phyloP scores from a whole-genome alignment of 805 yeast species.

The Saccharomycopsis sp. region DNA sequence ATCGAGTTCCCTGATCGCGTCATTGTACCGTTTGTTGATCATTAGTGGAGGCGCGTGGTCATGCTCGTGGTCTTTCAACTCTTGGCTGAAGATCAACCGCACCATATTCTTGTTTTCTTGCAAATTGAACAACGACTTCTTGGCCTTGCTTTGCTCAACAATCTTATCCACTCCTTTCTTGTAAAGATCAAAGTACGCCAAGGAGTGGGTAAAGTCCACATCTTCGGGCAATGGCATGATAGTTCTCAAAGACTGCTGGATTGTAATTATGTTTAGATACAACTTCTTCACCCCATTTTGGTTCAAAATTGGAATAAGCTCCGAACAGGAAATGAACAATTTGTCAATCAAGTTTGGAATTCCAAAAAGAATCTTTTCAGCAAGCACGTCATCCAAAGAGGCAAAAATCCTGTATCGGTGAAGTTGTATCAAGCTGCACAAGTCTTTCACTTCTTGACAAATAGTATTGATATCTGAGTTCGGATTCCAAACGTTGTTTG shows the following conservation, averaged over 20 bases:
- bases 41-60: constrained; percentile 4
- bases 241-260: constrained; percentile 62
- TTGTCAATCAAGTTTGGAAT: constrained; percentile 43
- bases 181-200: constrained; percentile 48
- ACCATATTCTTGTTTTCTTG: constrained; percentile 44
- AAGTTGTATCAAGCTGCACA: constrained; percentile 41
- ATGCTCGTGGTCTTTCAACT: constrained; percentile 26
- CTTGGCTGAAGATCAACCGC: constrained; percentile 33
- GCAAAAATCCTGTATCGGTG: constrained; percentile 35
- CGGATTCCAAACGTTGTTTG: constrained; percentile 42
- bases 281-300: constrained; percentile 51
- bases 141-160: constrained; percentile 31
- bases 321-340: constrained; percentile 44
- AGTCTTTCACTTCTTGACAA: constrained; percentile 42
- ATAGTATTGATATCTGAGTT: constrained; percentile 49
- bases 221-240: constrained; percentile 42
- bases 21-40: constrained; percentile 5
- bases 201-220: constrained; percentile 45
- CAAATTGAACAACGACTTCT: constrained; percentile 30
- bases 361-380: constrained; percentile 35
- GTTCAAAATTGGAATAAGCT: constrained; percentile 41
- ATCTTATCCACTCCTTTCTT: constrained; percentile 40
- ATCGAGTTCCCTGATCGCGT: not conserved
- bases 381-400: constrained; percentile 25
- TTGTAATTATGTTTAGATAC: constrained; percentile 49